Percentiles rank a stretch among this genome's conserved stretches.
Evolutionary conservation across 192 early-diverging fungal species (phyloP).

Genomic region (Gryganskiella cystojenkinii): DNA sequence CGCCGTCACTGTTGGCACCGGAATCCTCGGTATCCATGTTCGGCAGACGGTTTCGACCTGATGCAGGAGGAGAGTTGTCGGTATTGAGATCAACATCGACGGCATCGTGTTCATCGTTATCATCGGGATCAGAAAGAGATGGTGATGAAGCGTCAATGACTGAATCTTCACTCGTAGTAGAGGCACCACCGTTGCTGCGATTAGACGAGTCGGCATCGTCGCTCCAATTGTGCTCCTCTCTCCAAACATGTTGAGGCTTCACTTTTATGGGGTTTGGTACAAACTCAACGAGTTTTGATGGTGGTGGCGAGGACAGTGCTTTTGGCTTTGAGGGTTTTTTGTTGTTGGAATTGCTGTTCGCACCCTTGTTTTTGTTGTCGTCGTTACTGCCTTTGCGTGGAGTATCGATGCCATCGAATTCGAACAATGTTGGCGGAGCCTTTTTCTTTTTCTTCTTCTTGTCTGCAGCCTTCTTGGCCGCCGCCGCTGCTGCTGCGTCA

Average conservation of each 20-base stretch:
- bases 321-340: neutral
- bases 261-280: neutral
- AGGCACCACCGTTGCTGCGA: neutral
- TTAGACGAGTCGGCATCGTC: neutral
- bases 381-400: neutral
- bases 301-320: neutral
- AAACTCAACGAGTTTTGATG: neutral
- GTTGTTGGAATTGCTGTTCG: neutral
- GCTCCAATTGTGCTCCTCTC: conserved; percentile 11
- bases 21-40: neutral
- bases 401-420: conserved; percentile 17
- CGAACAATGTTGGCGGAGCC: conserved; percentile 34
- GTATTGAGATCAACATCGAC: no score
- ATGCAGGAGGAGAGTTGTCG: no score
- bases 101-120: neutral
- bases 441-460: conserved; percentile 40
- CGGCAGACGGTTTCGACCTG: neutral
- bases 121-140: conserved; percentile 7
- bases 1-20: neutral
- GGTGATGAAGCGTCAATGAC: neutral
- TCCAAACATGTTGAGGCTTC: conserved; percentile 18
- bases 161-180: neutral
- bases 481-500: conserved; percentile 6
- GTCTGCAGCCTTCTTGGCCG: conserved; percentile 8
- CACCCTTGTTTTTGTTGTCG: neutral